Conservation (phyloP, 768 basidiomycete species). For the Collybia sordida region DNA sequence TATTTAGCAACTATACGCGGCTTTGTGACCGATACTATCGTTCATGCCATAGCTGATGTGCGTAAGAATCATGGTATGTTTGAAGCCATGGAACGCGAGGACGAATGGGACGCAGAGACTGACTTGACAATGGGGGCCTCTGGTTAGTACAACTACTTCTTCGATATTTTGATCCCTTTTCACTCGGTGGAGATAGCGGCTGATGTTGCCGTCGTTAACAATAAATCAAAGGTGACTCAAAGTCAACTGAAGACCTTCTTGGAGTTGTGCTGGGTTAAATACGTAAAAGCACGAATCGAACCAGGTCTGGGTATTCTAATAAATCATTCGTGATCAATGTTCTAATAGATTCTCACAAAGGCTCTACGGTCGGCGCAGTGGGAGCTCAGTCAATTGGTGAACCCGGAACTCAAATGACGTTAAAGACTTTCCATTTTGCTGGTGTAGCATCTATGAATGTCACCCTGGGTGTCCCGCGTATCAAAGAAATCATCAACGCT, state of each 20-base stretch:
- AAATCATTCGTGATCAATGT: background rate
- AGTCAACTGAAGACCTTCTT: constrained; percentile 78
- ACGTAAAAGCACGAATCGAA: constrained; percentile 94
- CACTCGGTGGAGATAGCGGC: constrained; percentile 41
- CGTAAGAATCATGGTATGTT: constrained; percentile 80
- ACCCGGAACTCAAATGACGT: constrained; percentile 98
- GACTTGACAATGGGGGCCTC: constrained; percentile 77
- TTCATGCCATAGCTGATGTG: constrained; percentile 59
- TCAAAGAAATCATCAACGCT: constrained; percentile 99
- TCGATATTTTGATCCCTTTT: background rate
- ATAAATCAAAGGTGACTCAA: constrained; percentile 86
- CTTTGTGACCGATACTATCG: constrained; percentile 72
- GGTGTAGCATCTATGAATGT: constrained; percentile 99
- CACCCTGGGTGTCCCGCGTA: constrained; percentile 98
- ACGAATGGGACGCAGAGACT: constrained; percentile 76
- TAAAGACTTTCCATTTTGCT: constrained; percentile 99
- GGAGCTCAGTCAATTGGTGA: constrained; percentile 99
- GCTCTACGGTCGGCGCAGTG: constrained; percentile 97
- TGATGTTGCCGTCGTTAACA: constrained; percentile 78
- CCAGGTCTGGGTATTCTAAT: constrained; percentile 53
- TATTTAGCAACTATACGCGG: constrained; percentile 68
- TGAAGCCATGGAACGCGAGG: constrained; percentile 70
- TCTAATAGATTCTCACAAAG: constrained; percentile 33
- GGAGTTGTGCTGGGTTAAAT: constrained; percentile 86
- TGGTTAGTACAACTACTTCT: constrained; percentile 39